A percentile compares a stretch with the other conserved stretches of the same genome.
Conservation (phyloP, 495 filamentous ascomycete species). For the Collariella sp. region DNA sequence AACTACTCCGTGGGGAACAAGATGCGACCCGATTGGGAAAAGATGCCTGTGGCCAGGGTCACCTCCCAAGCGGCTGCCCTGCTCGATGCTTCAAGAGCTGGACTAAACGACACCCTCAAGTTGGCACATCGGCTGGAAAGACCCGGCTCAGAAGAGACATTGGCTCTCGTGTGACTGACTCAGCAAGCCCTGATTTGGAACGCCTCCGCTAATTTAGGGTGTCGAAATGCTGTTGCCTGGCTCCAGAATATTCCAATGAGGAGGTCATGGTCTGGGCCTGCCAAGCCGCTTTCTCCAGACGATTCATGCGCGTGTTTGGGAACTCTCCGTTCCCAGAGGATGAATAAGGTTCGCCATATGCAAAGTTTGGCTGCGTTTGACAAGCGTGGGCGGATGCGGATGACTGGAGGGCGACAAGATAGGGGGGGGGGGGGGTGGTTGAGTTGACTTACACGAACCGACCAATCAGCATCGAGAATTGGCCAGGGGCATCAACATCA, state of each 20-base stretch:
- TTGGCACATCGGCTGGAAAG: not conserved
- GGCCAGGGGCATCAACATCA: not conserved
- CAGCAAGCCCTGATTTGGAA: not conserved
- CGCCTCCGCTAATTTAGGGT: constrained; percentile 1
- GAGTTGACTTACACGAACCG: not conserved
- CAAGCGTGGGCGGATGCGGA: not conserved
- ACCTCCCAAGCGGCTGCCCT: not conserved
- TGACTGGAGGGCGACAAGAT: no score
- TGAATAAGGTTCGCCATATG: not conserved
- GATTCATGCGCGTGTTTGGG: not conserved
- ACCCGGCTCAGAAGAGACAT: not conserved
- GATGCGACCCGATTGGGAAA: not conserved
- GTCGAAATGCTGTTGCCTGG: constrained; percentile 7
- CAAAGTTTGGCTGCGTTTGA: not conserved
- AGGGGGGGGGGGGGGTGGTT: not conserved
- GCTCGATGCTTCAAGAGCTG: not conserved
- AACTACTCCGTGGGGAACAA: not conserved
- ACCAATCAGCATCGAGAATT: not conserved
- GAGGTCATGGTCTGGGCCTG: not conserved
- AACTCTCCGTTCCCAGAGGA: not conserved
- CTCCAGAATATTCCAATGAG: not conserved
- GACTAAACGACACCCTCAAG: not conserved
- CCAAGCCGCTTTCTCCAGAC: not conserved
- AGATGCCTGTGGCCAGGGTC: not conserved
- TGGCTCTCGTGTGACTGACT: constrained; percentile 1